Conservation (phyloP, 2,329 filamentous ascomycete genomes). For the Sporothrix inflata region DNA sequence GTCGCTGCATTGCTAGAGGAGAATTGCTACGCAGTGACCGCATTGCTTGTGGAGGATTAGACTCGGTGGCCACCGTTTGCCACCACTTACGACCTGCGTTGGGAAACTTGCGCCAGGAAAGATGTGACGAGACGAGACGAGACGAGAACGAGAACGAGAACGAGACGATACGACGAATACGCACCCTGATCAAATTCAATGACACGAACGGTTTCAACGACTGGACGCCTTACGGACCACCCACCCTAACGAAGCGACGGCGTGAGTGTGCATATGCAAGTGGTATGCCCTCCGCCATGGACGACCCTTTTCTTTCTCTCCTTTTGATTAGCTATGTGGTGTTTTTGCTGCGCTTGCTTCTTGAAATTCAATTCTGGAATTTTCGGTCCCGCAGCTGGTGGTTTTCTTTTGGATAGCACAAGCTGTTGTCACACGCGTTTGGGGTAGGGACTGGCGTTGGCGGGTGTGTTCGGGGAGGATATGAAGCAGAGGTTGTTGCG, state of each 20-base stretch:
- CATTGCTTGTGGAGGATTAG: neutral
- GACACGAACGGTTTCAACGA: slow-evolving; percentile 31
- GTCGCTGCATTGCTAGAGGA: neutral
- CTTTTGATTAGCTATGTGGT: slow-evolving; percentile 11
- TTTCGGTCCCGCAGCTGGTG: neutral
- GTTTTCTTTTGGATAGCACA: neutral
- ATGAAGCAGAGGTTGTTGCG: neutral
- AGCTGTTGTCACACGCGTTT: neutral
- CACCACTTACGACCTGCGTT: neutral
- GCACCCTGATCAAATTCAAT: neutral
- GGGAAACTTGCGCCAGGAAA: neutral
- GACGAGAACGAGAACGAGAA: slow-evolving; percentile 21
- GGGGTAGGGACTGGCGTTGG: neutral
- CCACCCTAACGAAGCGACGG: slow-evolving; percentile 3
- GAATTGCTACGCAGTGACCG: neutral
- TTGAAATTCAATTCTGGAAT: neutral
- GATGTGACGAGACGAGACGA: slow-evolving; percentile 8
- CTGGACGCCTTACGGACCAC: slow-evolving; percentile 28
- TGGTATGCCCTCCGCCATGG: slow-evolving; percentile 8
- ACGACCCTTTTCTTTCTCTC: neutral
- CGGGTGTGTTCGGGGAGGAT: neutral
- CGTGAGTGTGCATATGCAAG: neutral
- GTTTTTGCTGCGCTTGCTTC: slow-evolving; percentile 19
- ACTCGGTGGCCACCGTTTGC: neutral
- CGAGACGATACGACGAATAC: slow-evolving; percentile 30